phyloP scores from a whole-genome alignment of 2,329 filamentous ascomycete species.

The Iodosphaeria phyllophila region DNA sequence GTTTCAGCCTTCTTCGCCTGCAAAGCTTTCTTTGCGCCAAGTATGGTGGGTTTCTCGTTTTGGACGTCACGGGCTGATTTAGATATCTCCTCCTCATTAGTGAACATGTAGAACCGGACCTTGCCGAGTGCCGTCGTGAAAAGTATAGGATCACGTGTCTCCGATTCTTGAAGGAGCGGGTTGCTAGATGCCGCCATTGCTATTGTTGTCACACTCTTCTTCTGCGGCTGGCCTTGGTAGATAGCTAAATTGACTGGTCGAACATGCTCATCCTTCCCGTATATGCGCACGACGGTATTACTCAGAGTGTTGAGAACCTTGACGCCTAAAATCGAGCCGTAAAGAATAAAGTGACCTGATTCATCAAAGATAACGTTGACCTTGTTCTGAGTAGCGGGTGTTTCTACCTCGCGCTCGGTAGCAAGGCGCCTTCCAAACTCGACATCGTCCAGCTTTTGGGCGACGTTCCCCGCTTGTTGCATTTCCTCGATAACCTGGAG shows the following conservation, averaged over 20 bases:
- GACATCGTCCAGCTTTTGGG: slow-evolving; percentile 68
- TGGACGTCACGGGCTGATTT: slow-evolving; percentile 80
- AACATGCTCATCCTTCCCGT: slow-evolving; percentile 77
- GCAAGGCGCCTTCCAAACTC: slow-evolving; percentile 83
- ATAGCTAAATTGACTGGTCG: slow-evolving; percentile 66
- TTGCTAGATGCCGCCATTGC: slow-evolving; percentile 95
- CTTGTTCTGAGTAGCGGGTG: slow-evolving; percentile 44
- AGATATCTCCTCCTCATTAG: slow-evolving; percentile 66
- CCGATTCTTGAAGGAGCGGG: slow-evolving; percentile 80
- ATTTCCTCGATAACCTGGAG: slow-evolving; percentile 77
- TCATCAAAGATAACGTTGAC: slow-evolving; percentile 90
- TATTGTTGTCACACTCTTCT: slow-evolving; percentile 82
- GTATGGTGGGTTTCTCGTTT: slow-evolving; percentile 71
- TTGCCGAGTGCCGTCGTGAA: slow-evolving; percentile 71
- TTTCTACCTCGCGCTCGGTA: slow-evolving; percentile 72
- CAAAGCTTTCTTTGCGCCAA: slow-evolving; percentile 35
- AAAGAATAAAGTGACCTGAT: slow-evolving; percentile 85
- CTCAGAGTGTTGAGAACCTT: slow-evolving; percentile 95
- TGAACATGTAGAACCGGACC: slow-evolving; percentile 95
- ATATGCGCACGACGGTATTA: slow-evolving; percentile 79
- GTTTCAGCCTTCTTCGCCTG: slow-evolving; percentile 48
- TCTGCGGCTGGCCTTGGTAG: slow-evolving; percentile 90
- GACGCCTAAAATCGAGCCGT: slow-evolving; percentile 77
- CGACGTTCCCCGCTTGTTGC: slow-evolving; percentile 79
- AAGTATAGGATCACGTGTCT: slow-evolving; percentile 77